These are phyloP conservation scores for Verbena officinalis DNA, from an alignment of 257 asterid species.

Conservation along the genomic window DNA sequence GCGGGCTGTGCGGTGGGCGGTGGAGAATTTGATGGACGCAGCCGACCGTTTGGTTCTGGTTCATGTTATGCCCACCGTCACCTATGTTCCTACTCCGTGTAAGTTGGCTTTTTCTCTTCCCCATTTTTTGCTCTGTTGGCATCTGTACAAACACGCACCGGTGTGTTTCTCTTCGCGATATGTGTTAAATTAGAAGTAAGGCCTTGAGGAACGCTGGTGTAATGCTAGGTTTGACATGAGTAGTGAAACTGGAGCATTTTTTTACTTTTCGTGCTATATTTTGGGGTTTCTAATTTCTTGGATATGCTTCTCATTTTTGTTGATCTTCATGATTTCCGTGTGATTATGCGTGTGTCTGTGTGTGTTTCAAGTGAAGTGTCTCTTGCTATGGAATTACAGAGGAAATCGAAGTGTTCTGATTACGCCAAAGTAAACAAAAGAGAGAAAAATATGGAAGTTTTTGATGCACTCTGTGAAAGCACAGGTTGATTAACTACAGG, in stretches of 20 bases:
- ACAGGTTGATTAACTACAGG: neutral
- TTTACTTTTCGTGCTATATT: neutral
- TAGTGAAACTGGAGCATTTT: constrained; percentile 1
- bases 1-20: constrained; percentile 86
- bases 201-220: neutral
- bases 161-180: neutral
- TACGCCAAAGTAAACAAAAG: neutral
- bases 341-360: neutral
- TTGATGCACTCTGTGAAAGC: neutral
- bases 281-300: neutral
- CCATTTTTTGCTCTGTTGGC: too few relatives aligned
- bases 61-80: constrained; percentile 69
- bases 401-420: neutral
- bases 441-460: neutral
- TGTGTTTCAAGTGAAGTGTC: neutral
- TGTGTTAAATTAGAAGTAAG: constrained; percentile 21
- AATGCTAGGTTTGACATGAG: constrained; percentile 26
- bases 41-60: constrained; percentile 57
- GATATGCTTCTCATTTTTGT: neutral
- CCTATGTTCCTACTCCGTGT: constrained; percentile 81
- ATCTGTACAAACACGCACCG: neutral
- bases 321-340: constrained; percentile 4
- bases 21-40: constrained; percentile 53
- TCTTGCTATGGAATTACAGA: neutral
- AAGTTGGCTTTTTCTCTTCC: constrained; percentile 21